These are phyloP conservation scores for Candida schatavii DNA, from an alignment of 805 yeast genomes.

Conservation along the genomic window DNA sequence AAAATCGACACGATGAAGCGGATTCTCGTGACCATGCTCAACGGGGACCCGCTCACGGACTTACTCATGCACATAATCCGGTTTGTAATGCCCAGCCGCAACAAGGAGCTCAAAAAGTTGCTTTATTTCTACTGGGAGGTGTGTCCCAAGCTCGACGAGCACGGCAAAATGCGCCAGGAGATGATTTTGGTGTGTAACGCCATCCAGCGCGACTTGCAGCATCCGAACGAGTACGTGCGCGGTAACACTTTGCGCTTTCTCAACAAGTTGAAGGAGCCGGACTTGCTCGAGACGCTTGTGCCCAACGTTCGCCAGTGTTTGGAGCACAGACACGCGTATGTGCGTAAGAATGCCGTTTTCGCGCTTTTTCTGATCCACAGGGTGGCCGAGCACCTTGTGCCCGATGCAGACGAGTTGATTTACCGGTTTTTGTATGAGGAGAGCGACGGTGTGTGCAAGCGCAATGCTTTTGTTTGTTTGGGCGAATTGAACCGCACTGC, in stretches of 20 bases:
- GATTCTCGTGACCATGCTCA: conserved; percentile 80
- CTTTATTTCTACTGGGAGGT: conserved; percentile 97
- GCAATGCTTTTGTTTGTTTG: conserved; percentile 91
- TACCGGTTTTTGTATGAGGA: conserved; percentile 72
- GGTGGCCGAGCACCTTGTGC: conserved; percentile 82
- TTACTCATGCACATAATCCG: conserved; percentile 95
- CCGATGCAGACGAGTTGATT: conserved; percentile 91
- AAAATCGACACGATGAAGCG: conserved; percentile 89
- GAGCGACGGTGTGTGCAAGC: conserved; percentile 88
- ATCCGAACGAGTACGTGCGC: conserved; percentile 94
- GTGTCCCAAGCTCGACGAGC: conserved; percentile 83
- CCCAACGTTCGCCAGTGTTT: conserved; percentile 89
- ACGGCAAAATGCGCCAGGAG: conserved; percentile 94
- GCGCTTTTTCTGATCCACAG: conserved; percentile 81
- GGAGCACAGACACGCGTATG: conserved; percentile 96
- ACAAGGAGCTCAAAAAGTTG: conserved; percentile 87
- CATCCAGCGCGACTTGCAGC: conserved; percentile 94
- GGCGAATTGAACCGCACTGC: conserved; percentile 79
- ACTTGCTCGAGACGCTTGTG: conserved; percentile 89
- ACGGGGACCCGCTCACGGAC: conserved; percentile 90
- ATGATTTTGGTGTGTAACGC: conserved; percentile 99
- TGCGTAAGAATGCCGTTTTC: conserved; percentile 93
- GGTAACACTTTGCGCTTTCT: conserved; percentile 93
- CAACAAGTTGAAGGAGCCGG: conserved; percentile 88
- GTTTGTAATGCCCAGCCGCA: conserved; percentile 93